Percentiles rank a stretch among this genome's conserved stretches.
These are phyloP conservation scores for Papiliotrema fonsecae DNA, from an alignment of 1,284 basidiomycete genomes.

Conservation along the genomic window DNA sequence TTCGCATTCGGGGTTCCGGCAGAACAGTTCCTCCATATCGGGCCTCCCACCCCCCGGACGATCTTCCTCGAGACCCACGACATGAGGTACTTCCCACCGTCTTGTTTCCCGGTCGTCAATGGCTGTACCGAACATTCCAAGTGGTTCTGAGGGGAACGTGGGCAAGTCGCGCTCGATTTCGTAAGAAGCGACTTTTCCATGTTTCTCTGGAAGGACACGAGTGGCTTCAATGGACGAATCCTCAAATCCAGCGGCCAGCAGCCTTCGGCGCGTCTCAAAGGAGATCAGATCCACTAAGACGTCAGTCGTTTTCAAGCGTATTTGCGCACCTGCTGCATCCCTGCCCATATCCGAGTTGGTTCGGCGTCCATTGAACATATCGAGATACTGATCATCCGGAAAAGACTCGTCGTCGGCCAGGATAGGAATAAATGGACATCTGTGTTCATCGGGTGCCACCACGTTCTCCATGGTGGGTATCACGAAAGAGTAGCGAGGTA, in stretches of 20 bases:
- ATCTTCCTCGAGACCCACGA: neutral
- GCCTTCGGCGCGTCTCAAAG: constrained; percentile 3
- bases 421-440: neutral
- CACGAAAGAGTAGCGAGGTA: neutral
- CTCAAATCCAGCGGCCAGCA: neutral
- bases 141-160: constrained; percentile 1
- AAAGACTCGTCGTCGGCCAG: neutral
- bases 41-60: neutral
- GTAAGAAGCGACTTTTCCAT: neutral
- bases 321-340: neutral
- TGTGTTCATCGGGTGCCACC: neutral
- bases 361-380: neutral
- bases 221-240: constrained; percentile 1
- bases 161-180: constrained; percentile 4
- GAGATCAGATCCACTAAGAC: constrained; percentile 6
- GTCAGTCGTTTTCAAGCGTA: neutral
- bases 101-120: neutral
- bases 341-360: neutral
- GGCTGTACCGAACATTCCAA: neutral
- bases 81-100: neutral
- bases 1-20: neutral
- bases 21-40: constrained; percentile 3
- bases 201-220: constrained; percentile 1
- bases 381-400: neutral
- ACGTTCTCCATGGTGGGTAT: neutral